Evolutionary conservation across 2,329 filamentous ascomycete genomes (phyloP).

Genomic region (Aspergillus novofumigatus): DNA sequence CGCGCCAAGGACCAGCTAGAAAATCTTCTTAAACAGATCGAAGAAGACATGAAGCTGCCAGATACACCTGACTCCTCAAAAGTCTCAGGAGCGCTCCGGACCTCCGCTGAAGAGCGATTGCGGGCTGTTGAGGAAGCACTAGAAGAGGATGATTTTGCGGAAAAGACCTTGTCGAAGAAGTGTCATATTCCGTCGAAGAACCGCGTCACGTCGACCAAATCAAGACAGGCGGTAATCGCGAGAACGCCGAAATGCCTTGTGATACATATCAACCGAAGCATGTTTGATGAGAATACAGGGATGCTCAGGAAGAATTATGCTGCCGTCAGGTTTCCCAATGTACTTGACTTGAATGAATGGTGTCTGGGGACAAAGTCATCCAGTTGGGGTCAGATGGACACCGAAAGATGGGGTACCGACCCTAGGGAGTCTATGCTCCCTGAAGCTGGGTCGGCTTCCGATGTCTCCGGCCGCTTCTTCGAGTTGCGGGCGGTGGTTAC

Average conservation of each 20-base stretch:
- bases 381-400: constrained; percentile 30
- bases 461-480: constrained; percentile 54
- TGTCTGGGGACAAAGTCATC: constrained; percentile 60
- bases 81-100: constrained; percentile 35
- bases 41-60: constrained; percentile 33
- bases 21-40: constrained; percentile 38
- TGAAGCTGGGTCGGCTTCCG: constrained; percentile 52
- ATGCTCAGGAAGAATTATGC: constrained; percentile 79
- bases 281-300: constrained; percentile 81
- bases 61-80: constrained; percentile 20
- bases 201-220: constrained; percentile 75
- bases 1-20: constrained; percentile 52
- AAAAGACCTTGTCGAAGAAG: constrained; percentile 58
- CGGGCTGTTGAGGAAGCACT: constrained; percentile 65
- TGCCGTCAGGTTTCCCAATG: constrained; percentile 68
- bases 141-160: constrained; percentile 75
- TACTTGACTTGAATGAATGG: constrained; percentile 77
- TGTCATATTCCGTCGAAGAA: constrained; percentile 65
- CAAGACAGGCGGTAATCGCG: constrained; percentile 81
- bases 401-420: constrained; percentile 67
- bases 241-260: constrained; percentile 75
- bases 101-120: constrained; percentile 52
- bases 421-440: constrained; percentile 71
- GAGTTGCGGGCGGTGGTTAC: constrained; percentile 79
- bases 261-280: constrained; percentile 85